Base-by-base conservation (phyloP, 2,329 filamentous ascomycete species). In the Aureobasidium namibiae region DNA sequence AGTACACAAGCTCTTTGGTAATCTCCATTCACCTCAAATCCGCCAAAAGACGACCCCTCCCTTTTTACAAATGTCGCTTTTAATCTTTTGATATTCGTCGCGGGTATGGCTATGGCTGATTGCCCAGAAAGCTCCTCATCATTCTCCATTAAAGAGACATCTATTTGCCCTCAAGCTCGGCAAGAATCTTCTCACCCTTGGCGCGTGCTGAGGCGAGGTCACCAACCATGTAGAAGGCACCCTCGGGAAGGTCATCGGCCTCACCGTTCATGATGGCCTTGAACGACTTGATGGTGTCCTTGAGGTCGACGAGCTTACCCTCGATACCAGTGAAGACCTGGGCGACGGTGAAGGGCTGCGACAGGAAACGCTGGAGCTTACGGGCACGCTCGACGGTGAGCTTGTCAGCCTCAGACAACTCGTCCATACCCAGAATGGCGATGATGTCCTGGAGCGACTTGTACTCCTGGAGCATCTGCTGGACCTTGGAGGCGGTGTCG, bases 391-490 rank as follows among this genome's bases (percentile, higher is more conserved):
- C 94, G 84, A 99, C 94, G 71, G 94, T 97, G 73, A 99, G 87
- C 88, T 99, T 96, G 80, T 99, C 94, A 72, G 89, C 89, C 84
- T 97, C 94, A 66, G 94, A 97, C 80, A 99, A 82, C 78, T 99
- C 94, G 80, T 99, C 94, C 94, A 99, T 97, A 88, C 92, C 92
- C 76, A 97, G 81, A 91, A 99, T 99, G 80, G 94, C 94, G 84
- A 73, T 73, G 87, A 99, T 99, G 83, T 99, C 94, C 83, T 99
- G 94, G 69, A 99, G 90, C 66, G 92, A 97, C 89, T 97, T 97
- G 89, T 99, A 99, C 85, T 97, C 94, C 82, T 99, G 94, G 76
- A 99, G 88, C 80, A 96, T 97, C 82, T 96, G 91, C 84, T 99
- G 94, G 74, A 99, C 94, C 71, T 87, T 87, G 77, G 89, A 89